These are phyloP conservation scores for Herpetomonas samuelpessoai DNA, from an alignment of 208 protist genomes.

Conservation along the genomic window DNA sequence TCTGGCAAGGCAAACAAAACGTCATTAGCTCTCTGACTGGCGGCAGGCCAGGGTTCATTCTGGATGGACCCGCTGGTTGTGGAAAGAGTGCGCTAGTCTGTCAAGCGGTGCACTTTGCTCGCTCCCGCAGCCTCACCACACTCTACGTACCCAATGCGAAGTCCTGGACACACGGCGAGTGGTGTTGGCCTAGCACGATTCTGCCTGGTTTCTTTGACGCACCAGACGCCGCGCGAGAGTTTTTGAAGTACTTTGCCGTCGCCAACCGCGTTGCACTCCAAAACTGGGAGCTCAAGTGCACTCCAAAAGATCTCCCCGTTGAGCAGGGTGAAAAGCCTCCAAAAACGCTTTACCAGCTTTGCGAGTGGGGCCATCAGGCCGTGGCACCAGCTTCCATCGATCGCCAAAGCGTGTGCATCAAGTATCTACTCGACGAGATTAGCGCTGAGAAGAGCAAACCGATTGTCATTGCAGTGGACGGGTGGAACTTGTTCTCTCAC, in stretches of 20 bases:
- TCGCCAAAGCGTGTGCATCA: slow-evolving; percentile 85
- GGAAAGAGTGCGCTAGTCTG: slow-evolving; percentile 90
- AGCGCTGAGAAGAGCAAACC: slow-evolving; percentile 77
- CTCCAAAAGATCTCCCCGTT: slow-evolving; percentile 76
- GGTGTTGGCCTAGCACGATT: slow-evolving; percentile 89
- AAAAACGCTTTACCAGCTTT: slow-evolving; percentile 75
- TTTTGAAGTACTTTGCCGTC: slow-evolving; percentile 77
- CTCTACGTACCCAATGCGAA: slow-evolving; percentile 87
- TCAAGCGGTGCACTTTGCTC: slow-evolving; percentile 86
- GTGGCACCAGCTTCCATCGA: slow-evolving; percentile 85
- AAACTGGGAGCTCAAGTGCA: slow-evolving; percentile 66
- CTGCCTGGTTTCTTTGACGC: slow-evolving; percentile 91
- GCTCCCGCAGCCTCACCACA: slow-evolving; percentile 63
- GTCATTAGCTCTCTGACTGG: slow-evolving; percentile 61
- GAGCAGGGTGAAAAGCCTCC: slow-evolving; percentile 77
- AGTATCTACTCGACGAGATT: slow-evolving; percentile 90
- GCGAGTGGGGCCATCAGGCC: slow-evolving; percentile 77
- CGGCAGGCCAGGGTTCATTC: slow-evolving; percentile 73
- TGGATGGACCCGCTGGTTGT: slow-evolving; percentile 81
- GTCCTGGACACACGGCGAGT: slow-evolving; percentile 89
- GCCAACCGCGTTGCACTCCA: slow-evolving; percentile 59
- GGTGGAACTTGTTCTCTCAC: slow-evolving; percentile 89
- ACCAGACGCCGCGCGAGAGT: slow-evolving; percentile 76
- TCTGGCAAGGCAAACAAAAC: slow-evolving; percentile 70
- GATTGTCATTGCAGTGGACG: slow-evolving; percentile 87